Evolutionary conservation across 2,329 filamentous ascomycete genomes (phyloP).

Genomic region (Pseudogymnoascus sp.): DNA sequence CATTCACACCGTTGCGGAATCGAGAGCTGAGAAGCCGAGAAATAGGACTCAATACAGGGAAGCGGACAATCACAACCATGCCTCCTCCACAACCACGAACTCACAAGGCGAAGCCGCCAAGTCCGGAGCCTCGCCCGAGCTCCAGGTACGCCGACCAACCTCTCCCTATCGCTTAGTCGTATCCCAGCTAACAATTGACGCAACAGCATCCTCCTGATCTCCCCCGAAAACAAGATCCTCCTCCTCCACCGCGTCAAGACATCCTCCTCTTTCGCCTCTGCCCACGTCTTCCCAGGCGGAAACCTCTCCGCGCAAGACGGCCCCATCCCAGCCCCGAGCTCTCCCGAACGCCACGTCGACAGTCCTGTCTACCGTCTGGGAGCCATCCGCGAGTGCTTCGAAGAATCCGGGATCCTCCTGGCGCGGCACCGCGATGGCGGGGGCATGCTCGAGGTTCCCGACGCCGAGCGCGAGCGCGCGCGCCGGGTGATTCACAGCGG

Average conservation of each 20-base stretch:
- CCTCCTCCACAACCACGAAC: neutral
- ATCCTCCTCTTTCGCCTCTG: conserved; percentile 77
- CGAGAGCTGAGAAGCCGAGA: neutral
- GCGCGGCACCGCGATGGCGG: conserved; percentile 36
- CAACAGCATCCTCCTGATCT: conserved; percentile 70
- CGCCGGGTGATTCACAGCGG: conserved; percentile 62
- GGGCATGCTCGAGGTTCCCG: conserved; percentile 52
- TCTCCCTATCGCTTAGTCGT: neutral
- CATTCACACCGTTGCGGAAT: neutral
- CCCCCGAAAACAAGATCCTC: conserved; percentile 77
- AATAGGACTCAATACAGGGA: neutral
- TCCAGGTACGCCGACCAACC: neutral
- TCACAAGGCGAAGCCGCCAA: neutral
- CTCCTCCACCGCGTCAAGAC: conserved; percentile 79
- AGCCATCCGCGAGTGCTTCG: conserved; percentile 86
- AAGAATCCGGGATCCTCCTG: conserved; percentile 85
- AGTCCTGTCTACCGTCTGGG: conserved; percentile 67
- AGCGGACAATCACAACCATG: neutral
- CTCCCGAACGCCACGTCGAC: conserved; percentile 58
- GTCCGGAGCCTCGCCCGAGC: neutral
- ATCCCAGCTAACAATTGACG: neutral
- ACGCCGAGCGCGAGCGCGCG: conserved; percentile 54
- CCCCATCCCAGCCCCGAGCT: conserved; percentile 35
- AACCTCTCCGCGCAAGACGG: conserved; percentile 78
- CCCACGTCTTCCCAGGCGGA: conserved; percentile 92